Evolutionary conservation across 1,284 basidiomycete genomes (phyloP).

Genomic region (Pseudozyma tsukubaensis): DNA sequence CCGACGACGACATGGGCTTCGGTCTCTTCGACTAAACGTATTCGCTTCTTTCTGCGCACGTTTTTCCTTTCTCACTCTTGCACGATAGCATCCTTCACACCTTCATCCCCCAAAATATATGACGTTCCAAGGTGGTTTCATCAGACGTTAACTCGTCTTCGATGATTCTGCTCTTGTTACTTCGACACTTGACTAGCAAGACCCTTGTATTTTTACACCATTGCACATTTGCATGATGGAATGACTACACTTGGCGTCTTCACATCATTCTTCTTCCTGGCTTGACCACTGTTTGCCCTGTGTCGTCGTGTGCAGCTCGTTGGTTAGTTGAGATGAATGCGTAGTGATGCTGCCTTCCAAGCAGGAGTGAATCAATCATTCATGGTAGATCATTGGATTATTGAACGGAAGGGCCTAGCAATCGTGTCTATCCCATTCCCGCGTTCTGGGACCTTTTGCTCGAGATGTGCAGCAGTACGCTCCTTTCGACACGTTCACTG

Average conservation of each 20-base stretch:
- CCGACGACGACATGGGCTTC: conserved; percentile 68
- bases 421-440: too few species aligned
- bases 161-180: too few species aligned
- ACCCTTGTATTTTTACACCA: conserved; percentile 12
- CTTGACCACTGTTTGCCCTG: neutral
- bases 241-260: conserved; percentile 13
- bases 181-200: conserved; percentile 1
- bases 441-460: too few species aligned
- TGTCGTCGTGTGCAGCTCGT: neutral
- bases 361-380: too few species aligned
- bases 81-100: conserved; percentile 2
- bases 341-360: neutral
- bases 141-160: conserved; percentile 13
- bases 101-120: conserved; percentile 16
- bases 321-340: neutral
- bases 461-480: too few species aligned
- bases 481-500: too few species aligned
- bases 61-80: neutral
- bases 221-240: conserved; percentile 4
- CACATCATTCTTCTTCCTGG: neutral
- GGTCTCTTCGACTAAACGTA: conserved; percentile 66
- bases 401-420: too few species aligned
- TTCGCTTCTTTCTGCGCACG: neutral
- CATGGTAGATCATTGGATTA: too few species aligned
- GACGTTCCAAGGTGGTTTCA: neutral